Evolutionary conservation across 257 asterid species (phyloP).

Genomic region (Galeopsis tetrahit): DNA sequence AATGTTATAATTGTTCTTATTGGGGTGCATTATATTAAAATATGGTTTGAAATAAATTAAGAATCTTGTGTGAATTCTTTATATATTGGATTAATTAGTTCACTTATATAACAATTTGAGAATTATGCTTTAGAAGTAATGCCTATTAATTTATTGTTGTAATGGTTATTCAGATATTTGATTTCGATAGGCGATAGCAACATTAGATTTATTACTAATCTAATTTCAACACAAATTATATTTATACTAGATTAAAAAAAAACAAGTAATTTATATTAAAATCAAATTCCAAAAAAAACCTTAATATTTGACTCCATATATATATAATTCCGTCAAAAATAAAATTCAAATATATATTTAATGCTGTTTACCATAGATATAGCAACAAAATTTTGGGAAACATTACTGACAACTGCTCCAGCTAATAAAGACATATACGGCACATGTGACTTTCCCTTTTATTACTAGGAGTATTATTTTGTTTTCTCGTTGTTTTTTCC

Average conservation of each 20-base stretch:
- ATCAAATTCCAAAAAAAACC: too few relatives aligned
- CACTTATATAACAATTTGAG: too few relatives aligned
- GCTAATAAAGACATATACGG: constrained; percentile 16
- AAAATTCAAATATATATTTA: background rate
- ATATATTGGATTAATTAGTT: too few relatives aligned
- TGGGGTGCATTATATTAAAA: background rate
- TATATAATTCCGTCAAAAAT: background rate
- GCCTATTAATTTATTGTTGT: too few relatives aligned
- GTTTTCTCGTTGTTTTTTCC: background rate
- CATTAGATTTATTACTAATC: background rate
- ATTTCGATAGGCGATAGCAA: background rate
- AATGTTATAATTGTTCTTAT: background rate
- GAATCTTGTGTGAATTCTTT: background rate
- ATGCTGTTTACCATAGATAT: background rate
- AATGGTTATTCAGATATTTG: too few relatives aligned
- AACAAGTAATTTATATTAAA: background rate
- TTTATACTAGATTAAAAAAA: background rate
- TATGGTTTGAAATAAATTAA: background rate
- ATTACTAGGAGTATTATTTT: too few relatives aligned
- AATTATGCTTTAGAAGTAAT: too few relatives aligned
- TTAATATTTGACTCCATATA: too few relatives aligned
- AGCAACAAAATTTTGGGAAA: background rate
- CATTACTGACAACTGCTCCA: constrained; percentile 24
- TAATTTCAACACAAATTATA: background rate
- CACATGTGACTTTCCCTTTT: constrained; percentile 21